These are phyloP conservation scores for Eucalyptus guilfoylei DNA, from an alignment of 345 rosid species.

Conservation along the genomic window DNA sequence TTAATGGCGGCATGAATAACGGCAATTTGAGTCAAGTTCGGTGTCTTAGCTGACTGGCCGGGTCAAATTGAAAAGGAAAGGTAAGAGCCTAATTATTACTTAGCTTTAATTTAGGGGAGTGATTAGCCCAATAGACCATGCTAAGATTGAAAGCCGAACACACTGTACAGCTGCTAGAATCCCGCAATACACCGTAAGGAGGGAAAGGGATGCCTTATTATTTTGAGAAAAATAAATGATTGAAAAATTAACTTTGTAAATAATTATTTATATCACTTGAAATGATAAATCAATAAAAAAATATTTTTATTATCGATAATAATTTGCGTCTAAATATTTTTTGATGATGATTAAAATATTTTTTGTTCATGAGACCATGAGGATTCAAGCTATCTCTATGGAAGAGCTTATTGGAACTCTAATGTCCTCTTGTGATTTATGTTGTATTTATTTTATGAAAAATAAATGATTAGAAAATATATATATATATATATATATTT, in stretches of 20 bases:
- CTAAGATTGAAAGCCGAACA: neutral
- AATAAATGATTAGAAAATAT: too few species aligned
- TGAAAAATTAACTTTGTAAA: fast-evolving
- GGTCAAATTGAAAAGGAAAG: neutral
- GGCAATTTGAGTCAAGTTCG: neutral
- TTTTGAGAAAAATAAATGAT: neutral
- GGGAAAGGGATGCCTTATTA: too few species aligned
- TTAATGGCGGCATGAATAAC: neutral
- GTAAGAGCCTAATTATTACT: neutral
- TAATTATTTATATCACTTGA: fast-evolving
- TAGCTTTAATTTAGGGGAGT: neutral
- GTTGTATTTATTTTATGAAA: fast-evolving
- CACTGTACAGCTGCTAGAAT: fast-evolving
- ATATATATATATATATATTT: too few species aligned
- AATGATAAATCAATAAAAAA: fast-evolving
- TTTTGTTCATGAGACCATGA: fast-evolving
- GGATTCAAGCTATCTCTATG: neutral
- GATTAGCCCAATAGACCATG: neutral
- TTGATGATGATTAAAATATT: neutral
- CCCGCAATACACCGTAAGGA: neutral
- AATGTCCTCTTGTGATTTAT: neutral
- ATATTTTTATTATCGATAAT: fast-evolving
- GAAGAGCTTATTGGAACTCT: neutral
- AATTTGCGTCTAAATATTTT: fast-evolving
- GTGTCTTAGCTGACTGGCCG: neutral